Conservation (phyloP, 108 stramenopile genomes). For the Cylindrotheca fusiformis region DNA sequence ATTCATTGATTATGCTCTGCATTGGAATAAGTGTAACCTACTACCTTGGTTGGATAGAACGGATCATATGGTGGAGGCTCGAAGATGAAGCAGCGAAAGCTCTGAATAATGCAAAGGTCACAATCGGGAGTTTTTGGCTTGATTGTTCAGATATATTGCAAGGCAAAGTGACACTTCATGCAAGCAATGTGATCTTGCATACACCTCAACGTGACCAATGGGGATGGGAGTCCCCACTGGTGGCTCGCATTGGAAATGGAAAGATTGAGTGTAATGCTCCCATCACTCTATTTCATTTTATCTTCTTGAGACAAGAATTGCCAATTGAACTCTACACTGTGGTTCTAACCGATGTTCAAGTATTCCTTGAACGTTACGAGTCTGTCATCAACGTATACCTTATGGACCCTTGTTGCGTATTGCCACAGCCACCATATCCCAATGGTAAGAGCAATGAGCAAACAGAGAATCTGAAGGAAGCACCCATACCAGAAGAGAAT, state of each 20-base stretch:
- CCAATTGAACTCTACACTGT: conserved; percentile 46
- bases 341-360: conserved; percentile 47
- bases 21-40: conserved; percentile 21
- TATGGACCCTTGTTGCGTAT: conserved; percentile 29
- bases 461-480: no score
- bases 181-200: conserved; percentile 45
- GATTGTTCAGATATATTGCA: conserved; percentile 30
- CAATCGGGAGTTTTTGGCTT: conserved; percentile 42
- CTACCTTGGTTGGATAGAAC: conserved; percentile 47
- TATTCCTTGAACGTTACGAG: conserved; percentile 56
- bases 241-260: conserved; percentile 46
- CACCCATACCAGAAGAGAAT: background rate
- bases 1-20: conserved; percentile 6
- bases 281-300: conserved; percentile 21
- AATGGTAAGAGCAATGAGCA: no score
- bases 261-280: conserved; percentile 36
- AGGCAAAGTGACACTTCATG: conserved; percentile 28
- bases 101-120: conserved; percentile 40
- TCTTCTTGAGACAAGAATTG: conserved; percentile 20
- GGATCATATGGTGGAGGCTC: conserved; percentile 38
- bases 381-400: conserved; percentile 58
- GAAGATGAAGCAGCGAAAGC: conserved; percentile 32
- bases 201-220: conserved; percentile 43
- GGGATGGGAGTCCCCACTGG: conserved; percentile 56
- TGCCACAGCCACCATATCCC: conserved; percentile 35